Base-by-base conservation (phyloP, 345 rosid species). In the Pistacia vera region DNA sequence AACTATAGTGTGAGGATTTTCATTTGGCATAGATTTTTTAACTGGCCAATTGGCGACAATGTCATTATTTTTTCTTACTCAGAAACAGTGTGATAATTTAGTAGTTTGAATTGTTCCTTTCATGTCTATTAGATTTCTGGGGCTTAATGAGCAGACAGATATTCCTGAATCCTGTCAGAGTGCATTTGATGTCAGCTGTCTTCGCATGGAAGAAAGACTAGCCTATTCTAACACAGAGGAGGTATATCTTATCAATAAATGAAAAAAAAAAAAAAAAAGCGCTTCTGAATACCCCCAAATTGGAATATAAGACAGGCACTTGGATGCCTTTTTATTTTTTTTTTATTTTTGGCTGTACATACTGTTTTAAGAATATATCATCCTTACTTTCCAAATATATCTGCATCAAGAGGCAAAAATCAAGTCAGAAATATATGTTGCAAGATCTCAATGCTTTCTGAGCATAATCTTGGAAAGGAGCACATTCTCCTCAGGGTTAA, bases 131-230 rank as follows among this genome's bases (percentile, higher is more conserved):
- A 93, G 98, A 63, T 91, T 84, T 88, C 80, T 95, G 86, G 97
- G 97, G 63, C 89, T 88, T 65, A 81, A 86, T 2, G 96, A 89
- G 75, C 84, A 77, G 77, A 85, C 78, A 63, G 90, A 89, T 81
- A 76, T 95, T 71, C 93, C 97, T 10, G 81, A 81, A 66, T 71
- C 87, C 61, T 90, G 96, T 81, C 82, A 82, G 76, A 90, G 78
- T 80, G 77, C 87, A 46, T 90, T 95, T 20, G 93, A 83, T 44
- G 90, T 90, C 60, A 85, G 84, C 73, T 91, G 98, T 73, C 83
- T 78, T 75, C 70, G 84, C 48, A 95, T 95, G 99, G 98, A 95
- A 88, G 92, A 88, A 85, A 90, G 83, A 78, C 83, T 95, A 76
- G 86, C 90, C 49, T 95, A 93, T 77, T 83, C 91, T 2, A 68